phyloP scores from a whole-genome alignment of 75 land plant species.

The Larix kaempferi region DNA sequence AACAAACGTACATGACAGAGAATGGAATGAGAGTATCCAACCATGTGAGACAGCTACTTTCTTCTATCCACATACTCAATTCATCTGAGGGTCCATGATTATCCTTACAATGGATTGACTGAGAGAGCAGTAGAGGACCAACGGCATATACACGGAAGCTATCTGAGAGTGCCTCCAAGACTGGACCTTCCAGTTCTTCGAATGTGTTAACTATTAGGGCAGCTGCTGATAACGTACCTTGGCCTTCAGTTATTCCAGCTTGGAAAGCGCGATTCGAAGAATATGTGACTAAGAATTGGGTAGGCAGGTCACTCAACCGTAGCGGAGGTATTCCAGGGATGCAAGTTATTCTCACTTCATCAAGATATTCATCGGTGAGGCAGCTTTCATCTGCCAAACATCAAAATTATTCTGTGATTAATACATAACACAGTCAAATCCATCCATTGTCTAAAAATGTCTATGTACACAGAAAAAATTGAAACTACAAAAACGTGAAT shows the following conservation, averaged over 20 bases:
- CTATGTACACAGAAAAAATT: no score
- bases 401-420: no score
- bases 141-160: background rate
- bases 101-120: background rate
- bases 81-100: slow-evolving; percentile 2
- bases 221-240: background rate
- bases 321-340: no score
- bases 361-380: no score
- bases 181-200: slow-evolving; percentile 16
- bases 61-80: background rate
- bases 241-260: background rate
- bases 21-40: slow-evolving; percentile 22
- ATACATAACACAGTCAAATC: no score
- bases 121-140: slow-evolving; percentile 12
- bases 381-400: no score
- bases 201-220: slow-evolving; percentile 12
- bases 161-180: slow-evolving; percentile 3
- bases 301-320: no score
- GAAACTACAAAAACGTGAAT: no score
- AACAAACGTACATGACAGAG: slow-evolving; percentile 38
- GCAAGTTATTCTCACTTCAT: no score
- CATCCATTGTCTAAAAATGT: no score
- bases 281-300: no score
- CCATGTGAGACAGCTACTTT: slow-evolving; percentile 27
- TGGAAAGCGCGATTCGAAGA: no score